phyloP scores from a whole-genome alignment of 1,284 basidiomycete species.

The Serendipita sp. region DNA sequence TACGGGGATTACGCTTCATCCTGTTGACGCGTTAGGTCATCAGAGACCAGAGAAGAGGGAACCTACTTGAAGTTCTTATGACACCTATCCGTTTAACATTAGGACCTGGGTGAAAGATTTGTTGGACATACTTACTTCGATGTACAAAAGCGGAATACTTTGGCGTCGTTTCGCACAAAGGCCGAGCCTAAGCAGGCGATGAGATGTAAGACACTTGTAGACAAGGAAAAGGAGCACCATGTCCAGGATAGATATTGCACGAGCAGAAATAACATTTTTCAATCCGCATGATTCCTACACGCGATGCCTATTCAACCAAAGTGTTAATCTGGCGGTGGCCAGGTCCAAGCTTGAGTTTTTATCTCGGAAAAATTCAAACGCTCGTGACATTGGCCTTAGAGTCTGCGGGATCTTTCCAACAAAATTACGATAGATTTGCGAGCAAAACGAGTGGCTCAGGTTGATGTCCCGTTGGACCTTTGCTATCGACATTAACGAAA shows the following conservation, averaged over 20 bases:
- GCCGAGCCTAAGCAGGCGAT: constrained; percentile 46
- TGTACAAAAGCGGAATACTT: constrained; percentile 92
- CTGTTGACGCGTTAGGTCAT: constrained; percentile 28
- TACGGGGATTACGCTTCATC: constrained; percentile 99
- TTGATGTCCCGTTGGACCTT: no score
- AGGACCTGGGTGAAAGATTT: constrained; percentile 11
- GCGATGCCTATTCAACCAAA: background rate
- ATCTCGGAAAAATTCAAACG: no score
- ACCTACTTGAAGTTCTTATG: constrained; percentile 93
- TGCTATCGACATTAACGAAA: no score
- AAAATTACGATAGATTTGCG: no score
- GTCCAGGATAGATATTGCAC: constrained; percentile 86
- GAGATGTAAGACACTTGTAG: background rate
- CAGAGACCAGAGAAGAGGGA: background rate
- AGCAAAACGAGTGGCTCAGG: no score
- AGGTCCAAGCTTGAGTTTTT: no score
- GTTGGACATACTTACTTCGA: constrained; percentile 56
- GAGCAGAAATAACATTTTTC: constrained; percentile 92
- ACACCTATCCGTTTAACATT: constrained; percentile 38
- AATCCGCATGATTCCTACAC: constrained; percentile 47
- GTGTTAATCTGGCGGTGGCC: no score
- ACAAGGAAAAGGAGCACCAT: constrained; percentile 32
- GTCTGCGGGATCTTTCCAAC: no score
- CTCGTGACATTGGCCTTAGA: no score
- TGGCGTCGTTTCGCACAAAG: constrained; percentile 93